Percentiles rank a stretch among this genome's conserved stretches.
These are phyloP conservation scores for Vitis hybrid DNA, from an alignment of 177 flowering plant species.

Conservation along the genomic window DNA sequence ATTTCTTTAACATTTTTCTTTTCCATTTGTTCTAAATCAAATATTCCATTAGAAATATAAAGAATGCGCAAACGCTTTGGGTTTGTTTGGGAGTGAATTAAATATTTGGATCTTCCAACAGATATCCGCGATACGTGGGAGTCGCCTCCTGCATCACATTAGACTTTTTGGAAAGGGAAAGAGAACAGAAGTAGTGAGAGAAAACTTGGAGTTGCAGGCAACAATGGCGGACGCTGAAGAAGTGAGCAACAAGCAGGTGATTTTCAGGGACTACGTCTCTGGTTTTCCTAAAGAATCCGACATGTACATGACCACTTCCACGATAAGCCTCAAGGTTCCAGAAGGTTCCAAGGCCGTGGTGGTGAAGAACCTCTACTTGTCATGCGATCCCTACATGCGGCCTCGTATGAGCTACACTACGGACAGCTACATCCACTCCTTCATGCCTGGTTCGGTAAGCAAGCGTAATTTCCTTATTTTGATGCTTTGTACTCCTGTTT, in stretches of 20 bases:
- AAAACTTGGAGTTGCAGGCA: not conserved
- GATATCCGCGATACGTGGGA: too few species aligned
- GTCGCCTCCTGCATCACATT: too few species aligned
- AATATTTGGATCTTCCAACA: too few species aligned
- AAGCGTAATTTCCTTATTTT: not conserved
- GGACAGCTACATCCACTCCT: not conserved
- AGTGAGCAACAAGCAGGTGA: constrained; percentile 33
- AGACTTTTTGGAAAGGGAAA: not conserved
- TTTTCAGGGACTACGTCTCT: constrained; percentile 27
- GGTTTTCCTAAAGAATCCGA: constrained; percentile 34
- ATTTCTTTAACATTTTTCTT: too few species aligned
- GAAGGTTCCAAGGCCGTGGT: constrained; percentile 26
- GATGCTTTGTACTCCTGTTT: too few species aligned
- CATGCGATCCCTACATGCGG: constrained; percentile 46
- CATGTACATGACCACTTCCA: constrained; percentile 16
- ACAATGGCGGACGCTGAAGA: constrained; percentile 14
- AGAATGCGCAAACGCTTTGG: too few species aligned
- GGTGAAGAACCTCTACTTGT: constrained; percentile 46
- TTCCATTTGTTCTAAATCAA: too few species aligned
- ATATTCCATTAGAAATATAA: too few species aligned
- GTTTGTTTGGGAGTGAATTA: too few species aligned
- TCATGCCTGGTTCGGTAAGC: constrained; percentile 24
- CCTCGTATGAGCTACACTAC: constrained; percentile 13
- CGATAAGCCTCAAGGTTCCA: constrained; percentile 23
- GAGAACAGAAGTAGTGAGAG: not conserved